Evolutionary conservation across 805 yeast species (phyloP).

Genomic region (Schizosaccharomyces pombe): ASM294v3 CU329670.1:5037001-5037500

Average conservation of each 20-base stretch:
- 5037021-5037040: too few relatives aligned
- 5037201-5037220: too few relatives aligned
- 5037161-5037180: too few relatives aligned
- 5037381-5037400: conserved; percentile 86
- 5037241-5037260: conserved; percentile 93
- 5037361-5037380: conserved; percentile 74
- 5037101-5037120: too few relatives aligned
- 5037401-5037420: conserved; percentile 95
- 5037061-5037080: too few relatives aligned
- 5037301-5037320: conserved; percentile 76
- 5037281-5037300: conserved; percentile 81
- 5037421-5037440: conserved; percentile 98
- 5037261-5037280: conserved; percentile 77
- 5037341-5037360: conserved; percentile 98
- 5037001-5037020: too few relatives aligned
- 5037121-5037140: too few relatives aligned
- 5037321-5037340: conserved; percentile 88
- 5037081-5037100: too few relatives aligned
- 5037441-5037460: conserved; percentile 89
- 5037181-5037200: too few relatives aligned
- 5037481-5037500: conserved; percentile 73
- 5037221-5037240: conserved; percentile 25
- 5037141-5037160: too few relatives aligned
- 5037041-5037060: too few relatives aligned
- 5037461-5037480: conserved; percentile 88